Conservation (phyloP, 1,284 basidiomycete genomes). For the Kalmanozyma brasiliensis region DNA sequence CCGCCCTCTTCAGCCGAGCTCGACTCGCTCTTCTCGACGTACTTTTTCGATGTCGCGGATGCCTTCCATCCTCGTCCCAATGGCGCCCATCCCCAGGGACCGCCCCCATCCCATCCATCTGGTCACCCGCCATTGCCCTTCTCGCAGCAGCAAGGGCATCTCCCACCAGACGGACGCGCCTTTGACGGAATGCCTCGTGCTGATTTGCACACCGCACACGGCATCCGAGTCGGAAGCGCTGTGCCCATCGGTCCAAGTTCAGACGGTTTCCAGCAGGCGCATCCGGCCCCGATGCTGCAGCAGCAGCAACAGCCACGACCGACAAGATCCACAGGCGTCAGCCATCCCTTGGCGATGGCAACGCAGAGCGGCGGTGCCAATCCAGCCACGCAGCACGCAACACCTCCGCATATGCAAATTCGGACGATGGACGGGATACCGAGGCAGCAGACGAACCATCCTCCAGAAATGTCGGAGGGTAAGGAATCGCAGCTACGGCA, state of each 20-base stretch:
- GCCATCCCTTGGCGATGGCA: too few relatives aligned
- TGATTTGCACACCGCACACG: too few relatives aligned
- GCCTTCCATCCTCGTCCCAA: slow-evolving; percentile 19
- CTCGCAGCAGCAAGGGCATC: slow-evolving; percentile 6
- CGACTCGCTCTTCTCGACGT: slow-evolving; percentile 48
- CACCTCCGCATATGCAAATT: too few relatives aligned
- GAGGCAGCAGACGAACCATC: neutral
- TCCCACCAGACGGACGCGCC: neutral
- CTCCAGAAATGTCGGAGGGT: slow-evolving; percentile 3
- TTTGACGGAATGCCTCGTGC: too few relatives aligned
- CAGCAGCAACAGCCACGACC: too few relatives aligned
- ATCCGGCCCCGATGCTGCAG: too few relatives aligned
- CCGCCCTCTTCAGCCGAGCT: slow-evolving; percentile 46
- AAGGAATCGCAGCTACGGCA: slow-evolving; percentile 10
- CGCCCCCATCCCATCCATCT: neutral
- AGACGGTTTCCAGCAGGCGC: too few relatives aligned
- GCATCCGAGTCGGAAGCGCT: too few relatives aligned
- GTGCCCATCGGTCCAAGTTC: too few relatives aligned
- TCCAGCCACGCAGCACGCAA: neutral
- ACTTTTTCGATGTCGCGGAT: slow-evolving; percentile 48
- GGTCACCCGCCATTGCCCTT: slow-evolving; percentile 2
- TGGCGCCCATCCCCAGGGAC: slow-evolving; percentile 1
- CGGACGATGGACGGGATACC: neutral
- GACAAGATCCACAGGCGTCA: too few relatives aligned
- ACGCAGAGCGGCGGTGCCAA: neutral